Evolutionary conservation across 371 early-diverging fungal species (phyloP), one percentile per base, ranked within the genome.

Genomic region (Syncephalastrum racemosum): DNA sequence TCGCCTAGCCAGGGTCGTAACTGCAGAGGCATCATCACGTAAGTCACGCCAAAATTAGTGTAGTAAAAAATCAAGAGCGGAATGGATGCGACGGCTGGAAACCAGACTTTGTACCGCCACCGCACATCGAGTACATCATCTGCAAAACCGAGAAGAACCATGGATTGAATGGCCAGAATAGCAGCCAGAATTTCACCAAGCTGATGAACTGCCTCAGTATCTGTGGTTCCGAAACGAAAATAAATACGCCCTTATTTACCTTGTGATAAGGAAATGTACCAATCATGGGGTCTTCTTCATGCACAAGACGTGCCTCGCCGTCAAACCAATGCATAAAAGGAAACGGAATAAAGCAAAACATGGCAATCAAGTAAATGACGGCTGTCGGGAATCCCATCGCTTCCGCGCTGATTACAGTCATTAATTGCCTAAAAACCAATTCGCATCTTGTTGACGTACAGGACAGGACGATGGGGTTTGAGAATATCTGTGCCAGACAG

Each of bases 61-160:
- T 86, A 92, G 68, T 99, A 98, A 2, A 97, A 94, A 61, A 93
- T 88, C 56, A 99, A 78, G 19, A 98, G 70, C 6, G 99, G 99
- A 31, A 97, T 81, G 0, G 94, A 90, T 0, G 98, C 96, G 44
- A 98, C 81, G 0, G 91, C 83, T 13, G 99, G 98, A 60, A 99
- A 85, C 75, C 95, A 84, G 22, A 99, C 84, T 70, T 99, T 99
- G 71, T 93, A 90, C 43, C 95, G 75, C 98, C 99, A 98, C 36
- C 92, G 77, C 49, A 99, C 88, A 68, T 97, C 93, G 54, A 98
- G 82, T 16, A 98, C 93, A 72, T 99, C 99, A 74, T 99, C 99
- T 23, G 95, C 93, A 68, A 98, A 98, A 8, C 99, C 99, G 47
- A 99, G 79, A 24, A 99, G 86, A 2, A 94, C 88, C 96, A 97